Evolutionary conservation across 1,139 yeast genomes (phyloP), one percentile per base, ranked within the genome.

Genomic region (Geotrichum siamense): DNA sequence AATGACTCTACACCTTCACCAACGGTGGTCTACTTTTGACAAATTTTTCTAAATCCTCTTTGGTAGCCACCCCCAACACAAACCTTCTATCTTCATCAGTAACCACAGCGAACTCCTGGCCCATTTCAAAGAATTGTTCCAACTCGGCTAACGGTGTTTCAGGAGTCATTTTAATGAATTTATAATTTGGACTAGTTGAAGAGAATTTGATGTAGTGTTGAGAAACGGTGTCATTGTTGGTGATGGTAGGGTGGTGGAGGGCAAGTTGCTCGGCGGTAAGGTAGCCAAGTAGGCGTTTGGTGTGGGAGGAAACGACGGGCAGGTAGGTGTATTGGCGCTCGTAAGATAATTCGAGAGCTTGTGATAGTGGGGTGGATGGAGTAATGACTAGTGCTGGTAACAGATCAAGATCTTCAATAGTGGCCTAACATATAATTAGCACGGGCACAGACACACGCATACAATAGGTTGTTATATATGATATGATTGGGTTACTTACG

Each of bases 61-160:
- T 76, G 0, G 80, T 76, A 26, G 78, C 81, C 5, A 78, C 82
- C 3, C 82, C 83, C 48, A 77, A 69, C 10, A 78, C 82, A 57
- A 76, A 72, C 47, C 70, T 67, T 8, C 78, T 74, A 38, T 69
- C 69, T 25, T 63, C 72, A 51, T 76, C 78, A 29, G 82, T 77
- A 38, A 78, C 60, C 20, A 77, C 76, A 3, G 82, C 82, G 58
- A 77, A 77, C 53, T 70, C 75, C 50, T 70, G 68, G 5, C 78
- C 79, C 19, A 62, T 49, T 45, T 65, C 70, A 59, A 78, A 76
- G 54, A 76, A 76, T 31, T 52, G 55, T 26, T 78, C 78, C 53
- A 78, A 69, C 2, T 70, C 67, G 53, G 77, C 82, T 52, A 78
- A 65, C 2, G 82, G 76, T 2, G 79, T 74, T 53, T 68, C 63